Evolutionary conservation across 2,329 filamentous ascomycete genomes (phyloP), one percentile per base, ranked within the genome.

Genomic region (Colletotrichum lentis): DNA sequence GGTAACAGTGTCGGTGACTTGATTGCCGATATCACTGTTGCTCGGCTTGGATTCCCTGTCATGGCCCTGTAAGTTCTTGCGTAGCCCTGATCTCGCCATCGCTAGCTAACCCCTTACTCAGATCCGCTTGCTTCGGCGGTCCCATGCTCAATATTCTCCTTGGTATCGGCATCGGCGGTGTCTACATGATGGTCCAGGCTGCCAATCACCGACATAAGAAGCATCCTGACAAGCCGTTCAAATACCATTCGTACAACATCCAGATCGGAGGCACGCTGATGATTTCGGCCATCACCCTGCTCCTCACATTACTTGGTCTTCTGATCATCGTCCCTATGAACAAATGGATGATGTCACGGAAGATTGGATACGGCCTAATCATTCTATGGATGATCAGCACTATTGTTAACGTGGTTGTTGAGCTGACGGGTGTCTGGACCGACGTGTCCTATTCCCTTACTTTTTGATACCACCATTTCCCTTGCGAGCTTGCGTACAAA

Each of bases 91-190:
- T 50, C 12, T 37, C 18, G 49, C 4, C 46, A 20, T 35, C 63
- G 43, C 50, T 41, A 53, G 69, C 76, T 79, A 73, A 77, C 70
- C 35, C 31, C 39, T 44, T 43, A 43, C 53, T 69, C 70, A 88
- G 86, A 47, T 94, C 92, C 41, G 96, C 96, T 5, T 99, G 96
- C 77, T 97, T 99, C 77, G 96, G 96, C n/a, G 96, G 96, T 0
- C 96, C 96, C 0, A 95, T 99, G 93, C 86, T 99, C 47, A 99
- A 99, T 74, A 99, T 99, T 70, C 82, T 99, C 0, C 86, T 99
- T 4, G 96, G 96, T 0, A 94, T 99, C 60, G 96, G 96, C n/a
- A 83, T 98, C 4, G 92, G 91, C 31, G 96, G 96, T 18, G 86
- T 93, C 46, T 96, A 94, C 76, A 96, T 97, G 86, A 94, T 92